Conservation (phyloP, 2,329 filamentous ascomycete species). For the Hirsutella thompsonii region DNA sequence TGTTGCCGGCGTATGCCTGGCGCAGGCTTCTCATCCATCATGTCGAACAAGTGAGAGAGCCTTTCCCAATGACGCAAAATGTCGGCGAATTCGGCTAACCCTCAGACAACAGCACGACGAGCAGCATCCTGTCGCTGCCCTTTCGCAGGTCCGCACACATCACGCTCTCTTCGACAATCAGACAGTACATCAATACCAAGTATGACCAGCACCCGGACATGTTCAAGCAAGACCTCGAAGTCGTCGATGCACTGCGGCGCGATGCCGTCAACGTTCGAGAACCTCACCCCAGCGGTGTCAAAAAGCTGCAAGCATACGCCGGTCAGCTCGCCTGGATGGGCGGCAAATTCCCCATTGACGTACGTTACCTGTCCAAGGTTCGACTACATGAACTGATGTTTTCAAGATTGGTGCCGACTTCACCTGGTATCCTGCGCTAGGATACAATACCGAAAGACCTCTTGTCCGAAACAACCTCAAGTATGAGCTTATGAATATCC, state of each 20-base stretch:
- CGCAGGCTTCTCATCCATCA: too few species aligned
- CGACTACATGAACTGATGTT: not conserved
- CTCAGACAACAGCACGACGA: slow-evolving; percentile 10
- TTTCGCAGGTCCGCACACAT: slow-evolving; percentile 78
- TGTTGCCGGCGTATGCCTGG: too few species aligned
- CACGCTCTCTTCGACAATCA: slow-evolving; percentile 70
- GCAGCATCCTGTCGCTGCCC: slow-evolving; percentile 63
- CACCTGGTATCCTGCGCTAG: slow-evolving; percentile 87
- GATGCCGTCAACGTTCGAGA: slow-evolving; percentile 86
- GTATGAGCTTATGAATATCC: slow-evolving; percentile 80
- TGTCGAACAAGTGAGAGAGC: too few species aligned
- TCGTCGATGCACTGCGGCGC: slow-evolving; percentile 69
- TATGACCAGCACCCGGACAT: slow-evolving; percentile 98
- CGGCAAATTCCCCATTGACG: slow-evolving; percentile 93
- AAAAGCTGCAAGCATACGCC: slow-evolving; percentile 81
- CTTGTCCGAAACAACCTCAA: slow-evolving; percentile 53
- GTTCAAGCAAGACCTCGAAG: slow-evolving; percentile 76
- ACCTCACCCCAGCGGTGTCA: slow-evolving; percentile 73
- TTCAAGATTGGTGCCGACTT: slow-evolving; percentile 81
- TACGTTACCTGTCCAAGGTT: slow-evolving; percentile 19
- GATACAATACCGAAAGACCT: slow-evolving; percentile 73
- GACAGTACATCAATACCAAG: slow-evolving; percentile 91
- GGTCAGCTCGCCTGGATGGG: slow-evolving; percentile 87
- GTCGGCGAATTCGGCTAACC: not conserved
- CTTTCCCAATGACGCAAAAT: too few species aligned